Conservation (phyloP, 768 basidiomycete species). For the Cystofilobasidium capitatum region DNA sequence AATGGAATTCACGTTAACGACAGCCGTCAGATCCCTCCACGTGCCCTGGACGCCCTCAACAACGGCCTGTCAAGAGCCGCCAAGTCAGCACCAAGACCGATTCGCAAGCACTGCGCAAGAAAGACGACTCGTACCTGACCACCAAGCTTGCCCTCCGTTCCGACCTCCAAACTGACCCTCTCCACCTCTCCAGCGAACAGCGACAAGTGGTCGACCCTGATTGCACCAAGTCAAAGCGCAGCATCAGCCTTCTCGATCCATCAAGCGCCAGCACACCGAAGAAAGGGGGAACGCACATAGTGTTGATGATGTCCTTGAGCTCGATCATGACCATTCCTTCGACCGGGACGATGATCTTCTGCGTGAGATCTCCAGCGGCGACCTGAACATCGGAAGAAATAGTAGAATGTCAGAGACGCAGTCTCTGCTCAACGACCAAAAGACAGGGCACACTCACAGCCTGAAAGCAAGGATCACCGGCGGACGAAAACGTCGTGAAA, state of each 20-base stretch:
- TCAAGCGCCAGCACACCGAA: conserved; percentile 46
- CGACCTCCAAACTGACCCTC: conserved; percentile 51
- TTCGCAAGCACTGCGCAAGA: not conserved
- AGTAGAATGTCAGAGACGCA: not conserved
- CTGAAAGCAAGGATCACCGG: not conserved
- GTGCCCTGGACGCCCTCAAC: conserved; percentile 88
- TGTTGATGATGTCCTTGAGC: conserved; percentile 67
- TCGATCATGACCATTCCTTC: conserved; percentile 72
- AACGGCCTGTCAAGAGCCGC: conserved; percentile 62
- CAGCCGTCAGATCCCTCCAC: conserved; percentile 80
- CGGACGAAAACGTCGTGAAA: not conserved
- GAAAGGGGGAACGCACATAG: conserved; percentile 19
- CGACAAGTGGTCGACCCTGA: conserved; percentile 57
- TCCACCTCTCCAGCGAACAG: conserved; percentile 89
- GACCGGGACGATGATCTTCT: conserved; percentile 69
- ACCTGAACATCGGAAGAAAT: conserved; percentile 37
- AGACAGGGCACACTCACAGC: not conserved
- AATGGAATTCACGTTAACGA: conserved; percentile 52
- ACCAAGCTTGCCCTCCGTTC: conserved; percentile 42
- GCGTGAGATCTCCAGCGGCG: conserved; percentile 61
- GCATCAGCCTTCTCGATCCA: not conserved
- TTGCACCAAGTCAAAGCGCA: not conserved
- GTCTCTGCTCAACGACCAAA: not conserved
- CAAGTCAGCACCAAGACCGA: not conserved
- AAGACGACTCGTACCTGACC: not conserved